Evolutionary conservation across 2,329 filamentous ascomycete species (phyloP).

Genomic region (Colletotrichum liriopes): DNA sequence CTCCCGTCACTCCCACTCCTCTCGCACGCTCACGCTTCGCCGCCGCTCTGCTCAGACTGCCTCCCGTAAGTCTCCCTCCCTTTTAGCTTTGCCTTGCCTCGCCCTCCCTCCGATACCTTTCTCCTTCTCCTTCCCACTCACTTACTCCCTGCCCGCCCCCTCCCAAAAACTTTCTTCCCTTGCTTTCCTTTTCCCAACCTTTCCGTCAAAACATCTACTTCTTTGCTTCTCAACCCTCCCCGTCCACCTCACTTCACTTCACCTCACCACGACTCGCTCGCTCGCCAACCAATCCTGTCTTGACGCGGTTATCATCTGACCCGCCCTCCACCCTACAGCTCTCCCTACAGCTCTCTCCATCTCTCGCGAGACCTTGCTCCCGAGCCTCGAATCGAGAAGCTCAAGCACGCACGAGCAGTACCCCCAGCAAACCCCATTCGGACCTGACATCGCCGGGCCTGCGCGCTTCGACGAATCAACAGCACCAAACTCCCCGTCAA

Average conservation of each 20-base stretch:
- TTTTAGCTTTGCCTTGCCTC: conserved; percentile 32
- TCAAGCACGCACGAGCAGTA: conserved; percentile 4
- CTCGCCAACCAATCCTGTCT: background rate
- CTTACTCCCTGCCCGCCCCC: background rate
- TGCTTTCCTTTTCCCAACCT: conserved; percentile 28
- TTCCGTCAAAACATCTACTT: conserved; percentile 9
- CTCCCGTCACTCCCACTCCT: conserved; percentile 19
- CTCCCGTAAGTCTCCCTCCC: conserved; percentile 22
- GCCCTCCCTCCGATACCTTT: conserved; percentile 28
- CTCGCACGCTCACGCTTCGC: background rate
- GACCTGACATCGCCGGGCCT: conserved; percentile 8
- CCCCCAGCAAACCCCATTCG: background rate
- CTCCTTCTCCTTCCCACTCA: conserved; percentile 3
- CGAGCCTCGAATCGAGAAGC: conserved; percentile 3
- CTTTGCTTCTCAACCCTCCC: conserved; percentile 3
- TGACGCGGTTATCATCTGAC: background rate
- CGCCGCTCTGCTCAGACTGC: background rate
- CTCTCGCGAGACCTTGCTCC: background rate
- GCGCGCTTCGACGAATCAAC: conserved; percentile 7
- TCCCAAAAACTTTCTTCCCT: conserved; percentile 25
- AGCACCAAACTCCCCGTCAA: background rate
- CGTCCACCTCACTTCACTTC: background rate
- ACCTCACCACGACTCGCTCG: background rate
- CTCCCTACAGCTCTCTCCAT: background rate
- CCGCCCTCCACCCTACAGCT: background rate